Evolutionary conservation across 345 rosid species (phyloP).

Genomic region (Eucalyptus melliodora): DNA sequence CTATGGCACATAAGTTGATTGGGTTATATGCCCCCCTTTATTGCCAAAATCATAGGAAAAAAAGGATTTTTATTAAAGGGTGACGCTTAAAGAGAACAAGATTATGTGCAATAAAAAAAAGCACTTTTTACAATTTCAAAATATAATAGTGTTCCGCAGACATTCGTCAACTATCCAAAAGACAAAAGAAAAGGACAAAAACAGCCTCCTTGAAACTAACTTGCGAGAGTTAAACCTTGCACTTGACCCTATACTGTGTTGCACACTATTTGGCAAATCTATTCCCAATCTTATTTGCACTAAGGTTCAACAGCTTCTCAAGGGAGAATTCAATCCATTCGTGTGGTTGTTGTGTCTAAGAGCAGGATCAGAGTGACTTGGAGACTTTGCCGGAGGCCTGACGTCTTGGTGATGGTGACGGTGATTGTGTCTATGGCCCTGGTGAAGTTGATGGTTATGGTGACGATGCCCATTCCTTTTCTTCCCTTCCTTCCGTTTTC

Average conservation of each 20-base stretch:
- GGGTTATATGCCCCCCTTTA: not conserved
- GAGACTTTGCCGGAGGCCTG: not conserved
- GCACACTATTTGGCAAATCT: not conserved
- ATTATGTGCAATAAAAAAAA: not conserved
- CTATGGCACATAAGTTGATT: not conserved
- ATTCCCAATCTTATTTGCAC: not conserved
- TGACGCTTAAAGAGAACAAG: not conserved
- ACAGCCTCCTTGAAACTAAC: not conserved
- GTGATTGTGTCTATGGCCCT: conserved; percentile 6
- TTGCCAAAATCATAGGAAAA: not conserved
- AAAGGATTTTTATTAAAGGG: not conserved
- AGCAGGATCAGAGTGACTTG: not conserved
- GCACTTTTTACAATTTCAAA: not conserved
- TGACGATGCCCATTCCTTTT: not conserved
- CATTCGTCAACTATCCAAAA: not conserved
- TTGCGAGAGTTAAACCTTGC: not conserved
- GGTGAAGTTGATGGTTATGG: conserved; percentile 3
- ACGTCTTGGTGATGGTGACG: not conserved
- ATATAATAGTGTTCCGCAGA: not conserved
- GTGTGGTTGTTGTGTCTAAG: not conserved
- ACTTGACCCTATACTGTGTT: not conserved
- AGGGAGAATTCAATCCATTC: not conserved
- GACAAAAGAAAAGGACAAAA: not conserved
- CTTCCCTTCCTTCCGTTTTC: conserved; percentile 2
- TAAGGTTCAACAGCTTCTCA: not conserved